Evolutionary conservation across 495 filamentous ascomycete species (phyloP), one percentile per base, ranked within the genome.

Genomic region (Pseudotulostoma volvatum): DNA sequence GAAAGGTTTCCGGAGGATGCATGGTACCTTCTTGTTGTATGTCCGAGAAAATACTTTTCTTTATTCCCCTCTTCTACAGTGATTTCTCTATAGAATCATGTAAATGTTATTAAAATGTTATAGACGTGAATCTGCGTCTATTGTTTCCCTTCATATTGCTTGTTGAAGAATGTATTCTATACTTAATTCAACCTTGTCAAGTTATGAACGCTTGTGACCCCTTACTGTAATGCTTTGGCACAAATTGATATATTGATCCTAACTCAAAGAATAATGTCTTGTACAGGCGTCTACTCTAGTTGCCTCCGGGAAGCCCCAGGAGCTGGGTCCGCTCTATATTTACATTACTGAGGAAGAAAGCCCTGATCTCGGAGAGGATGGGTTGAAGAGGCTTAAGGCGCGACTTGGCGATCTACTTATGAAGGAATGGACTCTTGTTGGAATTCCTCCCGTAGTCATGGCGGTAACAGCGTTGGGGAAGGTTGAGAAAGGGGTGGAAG

Each of bases 361-460:
- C 25, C 14, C 16, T 20, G 18, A 13, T 36, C 32, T 40, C 17
- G 23, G 31, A 14, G 25, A 21, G 8, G 9, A 37, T 8, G 34
- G 37, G 35, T 33, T 36, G 38, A 33, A 44, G 47, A 25, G 25
- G 37, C 21, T 39, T 38, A 37, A 38, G 15, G 35, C 39, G 3
- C 42, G 46, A 5, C 38, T 53, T 3, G 45, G 48, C 15, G 50
- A 45, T 23, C 37, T 51, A 3, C 20, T 51, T 4, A 34, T 51
- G 41, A 53, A 53, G 40, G 36, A 37, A 28, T 50, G 47, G 48
- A 51, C 42, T 5, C 34, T 52, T 8, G 40, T 47, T 9, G 50
- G 48, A 15, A 47, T 50, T 18, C 41, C 44, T 1, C 37, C 44
- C 3, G 45, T 53, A 3, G 33, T 51, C 4, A 38, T 25, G 8